Conservation (phyloP, 1,139 yeast genomes). For the Candida sojae region DNA sequence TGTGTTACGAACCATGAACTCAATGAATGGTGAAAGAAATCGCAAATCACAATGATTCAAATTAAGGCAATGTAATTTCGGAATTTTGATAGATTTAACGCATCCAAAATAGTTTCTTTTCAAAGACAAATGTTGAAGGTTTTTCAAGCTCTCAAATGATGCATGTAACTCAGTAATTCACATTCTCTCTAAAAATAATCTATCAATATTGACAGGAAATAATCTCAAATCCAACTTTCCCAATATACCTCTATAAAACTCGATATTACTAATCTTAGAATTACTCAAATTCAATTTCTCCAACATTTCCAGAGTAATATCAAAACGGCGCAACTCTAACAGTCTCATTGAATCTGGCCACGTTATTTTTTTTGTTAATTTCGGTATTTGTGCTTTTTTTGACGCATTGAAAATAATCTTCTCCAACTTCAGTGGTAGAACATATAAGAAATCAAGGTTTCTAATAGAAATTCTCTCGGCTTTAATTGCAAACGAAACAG, state of each 20-base stretch:
- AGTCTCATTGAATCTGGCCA: background rate
- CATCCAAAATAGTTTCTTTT: background rate
- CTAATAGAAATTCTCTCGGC: background rate
- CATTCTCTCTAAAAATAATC: background rate
- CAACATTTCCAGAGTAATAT: background rate
- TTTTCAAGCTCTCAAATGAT: background rate
- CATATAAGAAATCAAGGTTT: background rate
- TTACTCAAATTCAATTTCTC: background rate
- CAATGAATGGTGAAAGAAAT: background rate
- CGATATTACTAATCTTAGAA: background rate
- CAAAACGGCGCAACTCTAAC: background rate
- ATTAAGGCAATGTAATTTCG: background rate
- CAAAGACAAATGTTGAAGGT: background rate
- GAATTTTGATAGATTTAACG: background rate
- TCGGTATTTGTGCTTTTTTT: no score
- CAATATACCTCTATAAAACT: background rate
- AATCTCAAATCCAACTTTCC: background rate
- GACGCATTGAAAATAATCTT: background rate
- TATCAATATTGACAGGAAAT: background rate
- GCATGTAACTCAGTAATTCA: background rate
- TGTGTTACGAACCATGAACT: background rate
- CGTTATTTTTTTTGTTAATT: background rate
- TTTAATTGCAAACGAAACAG: no score
- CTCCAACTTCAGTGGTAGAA: background rate
- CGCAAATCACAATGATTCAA: background rate